Conservation (phyloP, 2,329 filamentous ascomycete genomes). For the Diaporthe citri region DNA sequence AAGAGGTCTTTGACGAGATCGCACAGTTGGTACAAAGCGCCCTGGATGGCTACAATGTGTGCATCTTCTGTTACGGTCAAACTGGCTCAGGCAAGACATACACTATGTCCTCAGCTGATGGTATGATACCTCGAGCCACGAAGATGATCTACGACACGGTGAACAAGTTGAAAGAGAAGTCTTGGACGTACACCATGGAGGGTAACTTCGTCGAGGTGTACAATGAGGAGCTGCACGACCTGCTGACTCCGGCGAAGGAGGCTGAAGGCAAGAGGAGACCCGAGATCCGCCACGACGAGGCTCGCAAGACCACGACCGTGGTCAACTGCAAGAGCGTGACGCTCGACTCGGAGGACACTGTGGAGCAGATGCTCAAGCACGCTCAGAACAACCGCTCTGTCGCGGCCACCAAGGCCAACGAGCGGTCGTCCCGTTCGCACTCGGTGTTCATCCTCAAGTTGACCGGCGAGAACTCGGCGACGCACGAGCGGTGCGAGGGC, state of each 20-base stretch:
- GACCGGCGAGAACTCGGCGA: slow-evolving; percentile 76
- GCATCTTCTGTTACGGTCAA: slow-evolving; percentile 98
- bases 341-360: slow-evolving; percentile 83
- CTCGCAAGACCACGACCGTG: slow-evolving; percentile 84
- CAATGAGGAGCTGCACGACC: slow-evolving; percentile 95
- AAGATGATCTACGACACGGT: slow-evolving; percentile 94
- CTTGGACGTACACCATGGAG: slow-evolving; percentile 94
- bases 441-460: slow-evolving; percentile 95
- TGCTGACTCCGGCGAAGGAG: slow-evolving; percentile 75
- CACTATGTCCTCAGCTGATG: slow-evolving; percentile 91
- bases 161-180: slow-evolving; percentile 85
- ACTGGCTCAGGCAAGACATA: slow-evolving; percentile 97
- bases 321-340: slow-evolving; percentile 82
- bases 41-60: slow-evolving; percentile 97
- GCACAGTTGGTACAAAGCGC: slow-evolving; percentile 97
- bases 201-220: slow-evolving; percentile 98
- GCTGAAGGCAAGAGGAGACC: slow-evolving; percentile 85
- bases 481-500: slow-evolving; percentile 88
- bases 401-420: slow-evolving; percentile 97
- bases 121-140: slow-evolving; percentile 95
- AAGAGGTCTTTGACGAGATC: slow-evolving; percentile 94
- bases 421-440: slow-evolving; percentile 92
- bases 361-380: slow-evolving; percentile 82
- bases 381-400: slow-evolving; percentile 91
- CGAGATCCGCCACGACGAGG: slow-evolving; percentile 88